phyloP scores from a whole-genome alignment of 176 grass and related monocot species.

The Alopecurus myosuroides region DNA sequence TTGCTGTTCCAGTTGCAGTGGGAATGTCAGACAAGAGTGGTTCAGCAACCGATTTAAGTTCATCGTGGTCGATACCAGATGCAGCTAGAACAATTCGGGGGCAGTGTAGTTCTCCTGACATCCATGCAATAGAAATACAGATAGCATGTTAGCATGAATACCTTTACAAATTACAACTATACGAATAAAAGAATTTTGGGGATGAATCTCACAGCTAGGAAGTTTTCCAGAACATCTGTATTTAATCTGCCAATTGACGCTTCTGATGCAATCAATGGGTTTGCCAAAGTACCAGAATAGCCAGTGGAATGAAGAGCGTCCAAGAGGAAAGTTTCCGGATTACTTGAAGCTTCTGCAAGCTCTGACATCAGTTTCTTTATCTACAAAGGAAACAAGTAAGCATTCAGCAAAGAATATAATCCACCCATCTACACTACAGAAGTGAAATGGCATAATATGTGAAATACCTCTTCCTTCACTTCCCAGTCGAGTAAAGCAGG shows the following conservation, averaged over 20 bases:
- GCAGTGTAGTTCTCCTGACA: conserved; percentile 81
- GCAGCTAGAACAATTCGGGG: conserved; percentile 81
- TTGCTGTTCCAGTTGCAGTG: conserved; percentile 33
- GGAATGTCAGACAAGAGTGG: conserved; percentile 80
- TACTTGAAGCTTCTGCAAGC: conserved; percentile 53
- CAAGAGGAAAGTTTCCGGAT: conserved; percentile 77
- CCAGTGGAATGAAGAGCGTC: conserved; percentile 92
- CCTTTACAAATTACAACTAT: background rate
- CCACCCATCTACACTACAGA: conserved; percentile 10
- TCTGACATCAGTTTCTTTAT: conserved; percentile 55
- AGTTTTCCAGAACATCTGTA: conserved; percentile 59
- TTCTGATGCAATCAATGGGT: conserved; percentile 71
- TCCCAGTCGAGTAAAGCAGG: conserved; percentile 92
- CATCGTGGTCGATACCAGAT: conserved; percentile 80
- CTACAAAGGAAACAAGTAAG: conserved; percentile 37
- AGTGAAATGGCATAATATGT: background rate
- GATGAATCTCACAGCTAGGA: conserved; percentile 62
- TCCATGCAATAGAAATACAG: conserved; percentile 15
- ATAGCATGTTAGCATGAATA: conserved; percentile 9
- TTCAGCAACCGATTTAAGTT: conserved; percentile 68
- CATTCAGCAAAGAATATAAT: conserved; percentile 7
- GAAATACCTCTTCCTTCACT: conserved; percentile 86
- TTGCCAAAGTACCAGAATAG: conserved; percentile 94
- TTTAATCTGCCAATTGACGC: conserved; percentile 63
- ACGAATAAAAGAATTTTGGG: conserved; percentile 12